Evolutionary conservation across 164 flowering plant genomes (phyloP), one percentile per base, ranked within the genome.

Genomic region (Kalanchoe fedtschenkoi): DNA sequence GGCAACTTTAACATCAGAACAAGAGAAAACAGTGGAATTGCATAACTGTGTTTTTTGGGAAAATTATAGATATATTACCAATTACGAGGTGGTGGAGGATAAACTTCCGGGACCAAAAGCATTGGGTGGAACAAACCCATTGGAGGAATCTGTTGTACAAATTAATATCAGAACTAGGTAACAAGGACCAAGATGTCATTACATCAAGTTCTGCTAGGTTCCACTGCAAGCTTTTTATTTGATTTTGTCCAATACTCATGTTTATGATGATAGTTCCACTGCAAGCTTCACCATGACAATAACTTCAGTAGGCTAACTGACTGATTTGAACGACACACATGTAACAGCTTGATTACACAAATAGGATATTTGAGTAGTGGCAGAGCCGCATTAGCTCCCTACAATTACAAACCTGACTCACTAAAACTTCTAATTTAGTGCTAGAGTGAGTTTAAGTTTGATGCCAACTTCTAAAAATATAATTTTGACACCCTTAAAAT

Each of bases 71-170:
- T 47, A 47, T 67, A 85, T 71, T 61, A 91, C 99, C 96, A 91
- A 37, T 80, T 42, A 65, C 91, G 85, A 1, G 99, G 96, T 66
- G 99, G 97, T 39, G 88, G 91, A 68, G 99, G 97, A 69, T 77
- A 83, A 43, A 76, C 87, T 63, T 89, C 96, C 30, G 97, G 88
- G 74, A 83, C 93, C 82, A 95, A 78, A 72, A 95, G 89, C 68
- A 47, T 80, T 47, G 99, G 97, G 71, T 83, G 87, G 75, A 95
- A 95, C 71, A 91, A 70, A 69, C 99, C 97, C 97, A 91, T 88
- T 22, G 99, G 96, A 71, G 99, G 93, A 60, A 91, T 93, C 99
- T 91, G 56, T 75, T 70, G 54, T 63, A 61, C 35, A 64, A 11
- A 24, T 6, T 68, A 71, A 7, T 14, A 47, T 66, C 65, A 81